These are phyloP conservation scores for Cyclocybe cylindracea DNA, from an alignment of 768 basidiomycete species.

Conservation along the genomic window DNA sequence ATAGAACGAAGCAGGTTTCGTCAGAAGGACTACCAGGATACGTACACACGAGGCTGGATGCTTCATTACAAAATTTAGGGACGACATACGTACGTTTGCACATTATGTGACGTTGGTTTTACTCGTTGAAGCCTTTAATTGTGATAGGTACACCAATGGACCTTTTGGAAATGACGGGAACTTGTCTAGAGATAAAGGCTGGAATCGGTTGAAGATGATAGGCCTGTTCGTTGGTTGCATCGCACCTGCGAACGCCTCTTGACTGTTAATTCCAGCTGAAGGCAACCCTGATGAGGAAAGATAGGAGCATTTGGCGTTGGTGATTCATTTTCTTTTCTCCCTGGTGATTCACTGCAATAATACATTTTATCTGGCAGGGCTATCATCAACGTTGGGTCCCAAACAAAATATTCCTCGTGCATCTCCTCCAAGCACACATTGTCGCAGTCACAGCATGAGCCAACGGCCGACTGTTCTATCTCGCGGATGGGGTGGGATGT, in stretches of 20 bases:
- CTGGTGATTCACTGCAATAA: neutral
- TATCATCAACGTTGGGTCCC: slow-evolving; percentile 28
- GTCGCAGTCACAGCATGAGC: slow-evolving; percentile 82
- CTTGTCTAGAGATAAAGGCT: slow-evolving; percentile 81
- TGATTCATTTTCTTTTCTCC: slow-evolving; percentile 24
- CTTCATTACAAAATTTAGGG: slow-evolving; percentile 61
- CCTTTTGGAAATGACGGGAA: slow-evolving; percentile 89
- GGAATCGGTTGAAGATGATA: slow-evolving; percentile 89
- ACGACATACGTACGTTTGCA: slow-evolving; percentile 50
- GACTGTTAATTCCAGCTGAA: slow-evolving; percentile 54
- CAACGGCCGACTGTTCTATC: slow-evolving; percentile 60
- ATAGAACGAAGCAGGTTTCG: slow-evolving; percentile 24
- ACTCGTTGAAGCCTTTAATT: neutral
- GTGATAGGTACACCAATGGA: slow-evolving; percentile 73
- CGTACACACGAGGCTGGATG: neutral
- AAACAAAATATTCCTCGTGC: slow-evolving; percentile 53
- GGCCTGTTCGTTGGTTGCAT: slow-evolving; percentile 39
- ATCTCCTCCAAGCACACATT: slow-evolving; percentile 77
- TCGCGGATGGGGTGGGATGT: slow-evolving; percentile 62
- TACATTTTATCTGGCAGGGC: slow-evolving; percentile 12
- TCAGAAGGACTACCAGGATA: slow-evolving; percentile 8
- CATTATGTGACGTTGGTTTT: neutral
- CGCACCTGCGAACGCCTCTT: neutral
- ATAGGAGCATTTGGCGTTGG: slow-evolving; percentile 96
- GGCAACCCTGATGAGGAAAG: slow-evolving; percentile 93